These are phyloP conservation scores for Linum trigynum DNA, from an alignment of 345 rosid species.

Conservation along the genomic window DNA sequence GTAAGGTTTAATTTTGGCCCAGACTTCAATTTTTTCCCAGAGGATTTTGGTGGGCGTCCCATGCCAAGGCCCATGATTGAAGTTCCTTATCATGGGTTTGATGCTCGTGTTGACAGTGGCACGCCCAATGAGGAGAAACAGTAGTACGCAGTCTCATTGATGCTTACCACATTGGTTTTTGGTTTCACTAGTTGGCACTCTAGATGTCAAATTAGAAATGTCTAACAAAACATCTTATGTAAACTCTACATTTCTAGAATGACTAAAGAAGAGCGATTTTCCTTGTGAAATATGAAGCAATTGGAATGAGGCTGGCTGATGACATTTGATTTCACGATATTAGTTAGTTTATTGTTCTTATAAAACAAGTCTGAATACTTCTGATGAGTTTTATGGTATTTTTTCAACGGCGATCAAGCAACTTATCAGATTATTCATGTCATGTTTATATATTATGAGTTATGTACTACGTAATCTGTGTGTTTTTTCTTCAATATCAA, in stretches of 20 bases:
- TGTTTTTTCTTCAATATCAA: no score
- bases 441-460: no score
- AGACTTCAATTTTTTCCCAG: slow-evolving; percentile 56
- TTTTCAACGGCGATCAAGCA: no score
- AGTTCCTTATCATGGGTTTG: slow-evolving; percentile 68
- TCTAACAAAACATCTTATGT: slow-evolving; percentile 17
- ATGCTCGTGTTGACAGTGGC: slow-evolving; percentile 50
- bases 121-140: slow-evolving; percentile 48
- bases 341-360: neutral
- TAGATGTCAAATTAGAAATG: slow-evolving; percentile 19
- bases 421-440: no score
- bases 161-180: neutral
- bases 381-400: neutral
- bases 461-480: no score
- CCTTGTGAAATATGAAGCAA: slow-evolving; percentile 9
- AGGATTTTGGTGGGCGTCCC: slow-evolving; percentile 60
- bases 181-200: slow-evolving; percentile 10
- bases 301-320: neutral
- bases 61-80: slow-evolving; percentile 65
- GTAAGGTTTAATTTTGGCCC: slow-evolving; percentile 97
- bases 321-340: neutral
- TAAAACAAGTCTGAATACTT: neutral
- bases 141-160: slow-evolving; percentile 20
- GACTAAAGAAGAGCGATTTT: slow-evolving; percentile 14
- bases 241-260: slow-evolving; percentile 15